These are phyloP conservation scores for Scheffersomyces segobiensis DNA, from an alignment of 1,139 yeast species.

Conservation along the genomic window DNA sequence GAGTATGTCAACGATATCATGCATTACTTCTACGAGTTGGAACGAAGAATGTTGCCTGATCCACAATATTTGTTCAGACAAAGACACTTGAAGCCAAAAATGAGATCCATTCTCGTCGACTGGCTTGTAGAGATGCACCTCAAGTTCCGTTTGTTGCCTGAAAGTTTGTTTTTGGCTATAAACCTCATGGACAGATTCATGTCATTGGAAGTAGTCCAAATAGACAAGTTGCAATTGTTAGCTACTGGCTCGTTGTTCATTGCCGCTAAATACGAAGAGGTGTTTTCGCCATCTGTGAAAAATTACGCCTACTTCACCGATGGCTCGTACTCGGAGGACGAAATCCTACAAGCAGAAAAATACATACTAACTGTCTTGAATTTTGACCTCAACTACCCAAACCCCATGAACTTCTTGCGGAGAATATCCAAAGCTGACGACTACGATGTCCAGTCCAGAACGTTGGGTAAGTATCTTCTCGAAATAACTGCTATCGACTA, in stretches of 20 bases:
- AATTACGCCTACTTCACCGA: slow-evolving; percentile 90
- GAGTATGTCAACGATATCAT: slow-evolving; percentile 91
- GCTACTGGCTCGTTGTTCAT: slow-evolving; percentile 90
- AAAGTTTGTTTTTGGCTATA: slow-evolving; percentile 83
- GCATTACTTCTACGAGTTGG: slow-evolving; percentile 73
- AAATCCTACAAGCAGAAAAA: slow-evolving; percentile 84
- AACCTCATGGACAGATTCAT: slow-evolving; percentile 91
- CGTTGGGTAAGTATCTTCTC: slow-evolving; percentile 84
- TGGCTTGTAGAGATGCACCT: slow-evolving; percentile 95
- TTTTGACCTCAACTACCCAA: slow-evolving; percentile 84
- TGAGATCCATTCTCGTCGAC: slow-evolving; percentile 88
- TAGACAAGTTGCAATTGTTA: slow-evolving; percentile 81
- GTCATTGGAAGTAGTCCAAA: slow-evolving; percentile 75
- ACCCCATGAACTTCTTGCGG: slow-evolving; percentile 91
- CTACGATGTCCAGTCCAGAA: slow-evolving; percentile 88
- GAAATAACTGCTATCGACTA: slow-evolving; percentile 84
- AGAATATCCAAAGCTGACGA: slow-evolving; percentile 94
- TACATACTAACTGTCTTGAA: slow-evolving; percentile 73
- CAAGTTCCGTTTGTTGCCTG: slow-evolving; percentile 84
- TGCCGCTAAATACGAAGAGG: slow-evolving; percentile 96
- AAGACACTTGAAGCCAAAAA: slow-evolving; percentile 74
- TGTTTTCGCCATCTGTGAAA: slow-evolving; percentile 83
- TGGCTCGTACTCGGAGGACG: slow-evolving; percentile 80
- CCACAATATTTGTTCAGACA: slow-evolving; percentile 74
- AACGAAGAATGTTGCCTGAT: slow-evolving; percentile 75